These are phyloP conservation scores for Lanmaoa pseudosensibilis DNA, from an alignment of 768 basidiomycete species.

Conservation along the genomic window DNA sequence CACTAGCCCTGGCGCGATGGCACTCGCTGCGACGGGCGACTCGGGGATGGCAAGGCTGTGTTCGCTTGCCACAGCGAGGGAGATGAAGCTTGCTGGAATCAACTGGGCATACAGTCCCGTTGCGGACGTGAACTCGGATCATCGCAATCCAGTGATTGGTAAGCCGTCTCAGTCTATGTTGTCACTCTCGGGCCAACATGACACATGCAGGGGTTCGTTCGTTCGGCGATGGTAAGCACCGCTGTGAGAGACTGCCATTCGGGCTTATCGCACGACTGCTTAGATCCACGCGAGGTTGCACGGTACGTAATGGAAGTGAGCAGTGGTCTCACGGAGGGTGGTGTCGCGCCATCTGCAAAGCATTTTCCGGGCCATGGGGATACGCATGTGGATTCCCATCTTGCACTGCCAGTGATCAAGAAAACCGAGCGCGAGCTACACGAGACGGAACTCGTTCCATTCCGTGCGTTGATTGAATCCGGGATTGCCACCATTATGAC, in stretches of 20 bases:
- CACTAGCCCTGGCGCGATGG: constrained; percentile 71
- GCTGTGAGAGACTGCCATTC: too few relatives aligned
- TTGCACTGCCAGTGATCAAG: constrained; percentile 59
- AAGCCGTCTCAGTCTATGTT: constrained; percentile 10
- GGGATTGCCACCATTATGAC: constrained; percentile 64
- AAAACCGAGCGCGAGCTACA: constrained; percentile 46
- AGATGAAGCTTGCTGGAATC: constrained; percentile 61
- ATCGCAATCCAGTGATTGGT: constrained; percentile 72
- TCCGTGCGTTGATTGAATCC: constrained; percentile 44
- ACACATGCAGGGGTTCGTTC: constrained; percentile 57
- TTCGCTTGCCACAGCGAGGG: constrained; percentile 51
- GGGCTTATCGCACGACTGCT: not conserved
- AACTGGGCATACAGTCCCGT: constrained; percentile 75
- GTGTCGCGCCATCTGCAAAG: constrained; percentile 62
- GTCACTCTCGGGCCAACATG: not conserved
- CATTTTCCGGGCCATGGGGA: constrained; percentile 79
- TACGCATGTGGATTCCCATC: constrained; percentile 69
- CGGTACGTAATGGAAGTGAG: constrained; percentile 48
- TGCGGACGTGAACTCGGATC: constrained; percentile 71
- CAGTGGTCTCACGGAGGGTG: constrained; percentile 46
- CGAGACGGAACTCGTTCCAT: constrained; percentile 57
- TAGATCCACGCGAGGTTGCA: constrained; percentile 57
- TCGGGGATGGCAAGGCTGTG: constrained; percentile 44
- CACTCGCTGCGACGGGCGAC: constrained; percentile 55
- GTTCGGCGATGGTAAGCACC: constrained; percentile 58